Conservation (phyloP, 2,329 filamentous ascomycete genomes). For the Botrytis elliptica region DNA sequence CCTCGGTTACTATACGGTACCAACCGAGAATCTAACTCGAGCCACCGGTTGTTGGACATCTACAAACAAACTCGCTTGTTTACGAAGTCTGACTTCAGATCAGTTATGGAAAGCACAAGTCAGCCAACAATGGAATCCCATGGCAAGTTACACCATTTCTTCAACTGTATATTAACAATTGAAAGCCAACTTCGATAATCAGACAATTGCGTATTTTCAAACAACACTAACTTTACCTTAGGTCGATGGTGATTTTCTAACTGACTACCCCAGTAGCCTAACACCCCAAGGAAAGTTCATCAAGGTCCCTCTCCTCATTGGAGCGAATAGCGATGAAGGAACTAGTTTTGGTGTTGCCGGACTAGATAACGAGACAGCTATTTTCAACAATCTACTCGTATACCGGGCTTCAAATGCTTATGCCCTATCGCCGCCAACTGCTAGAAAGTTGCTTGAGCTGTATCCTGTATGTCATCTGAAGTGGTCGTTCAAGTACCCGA, state of each 20-base stretch:
- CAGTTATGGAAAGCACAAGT: slow-evolving; percentile 25
- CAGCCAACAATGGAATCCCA: slow-evolving; percentile 31
- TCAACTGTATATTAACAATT: neutral
- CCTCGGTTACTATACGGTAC: slow-evolving; percentile 39
- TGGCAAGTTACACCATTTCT: neutral
- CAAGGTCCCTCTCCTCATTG: slow-evolving; percentile 47
- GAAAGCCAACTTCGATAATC: neutral
- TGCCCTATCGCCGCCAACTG: slow-evolving; percentile 46
- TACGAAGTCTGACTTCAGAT: slow-evolving; percentile 28
- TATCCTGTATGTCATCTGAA: slow-evolving; percentile 40
- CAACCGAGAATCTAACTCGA: slow-evolving; percentile 42
- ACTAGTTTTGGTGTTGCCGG: slow-evolving; percentile 44
- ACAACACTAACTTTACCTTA: neutral
- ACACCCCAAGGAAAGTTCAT: slow-evolving; percentile 45
- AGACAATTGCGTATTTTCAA: neutral
- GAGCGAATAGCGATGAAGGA: slow-evolving; percentile 52
- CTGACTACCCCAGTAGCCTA: slow-evolving; percentile 48
- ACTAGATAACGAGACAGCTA: slow-evolving; percentile 45
- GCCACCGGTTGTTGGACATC: slow-evolving; percentile 30
- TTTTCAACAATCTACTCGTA: slow-evolving; percentile 44
- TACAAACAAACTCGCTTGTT: slow-evolving; percentile 29
- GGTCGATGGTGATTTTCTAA: slow-evolving; percentile 48
- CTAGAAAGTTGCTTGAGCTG: slow-evolving; percentile 45
- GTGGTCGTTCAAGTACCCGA: fast-evolving
- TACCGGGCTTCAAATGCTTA: slow-evolving; percentile 45